A percentile compares a stretch with the other conserved stretches of the same genome.
Conservation (phyloP, 257 asterid species). For the Solanum habrochaites region DNA sequence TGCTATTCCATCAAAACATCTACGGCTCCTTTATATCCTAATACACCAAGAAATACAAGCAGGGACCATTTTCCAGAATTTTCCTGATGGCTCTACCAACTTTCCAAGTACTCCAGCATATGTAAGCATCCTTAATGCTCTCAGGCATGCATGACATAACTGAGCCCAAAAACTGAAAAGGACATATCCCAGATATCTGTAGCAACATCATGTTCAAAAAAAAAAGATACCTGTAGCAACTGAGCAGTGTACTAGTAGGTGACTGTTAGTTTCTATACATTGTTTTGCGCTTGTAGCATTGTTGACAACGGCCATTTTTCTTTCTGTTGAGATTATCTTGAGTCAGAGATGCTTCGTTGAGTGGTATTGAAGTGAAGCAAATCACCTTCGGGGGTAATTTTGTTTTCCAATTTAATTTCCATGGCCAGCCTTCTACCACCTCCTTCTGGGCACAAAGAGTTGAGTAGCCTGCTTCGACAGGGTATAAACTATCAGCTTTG, state of each 20-base stretch:
- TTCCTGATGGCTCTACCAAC: not conserved
- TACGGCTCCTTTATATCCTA: not conserved
- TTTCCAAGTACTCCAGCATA: not conserved
- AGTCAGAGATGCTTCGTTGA: not conserved
- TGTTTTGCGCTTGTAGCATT: not conserved
- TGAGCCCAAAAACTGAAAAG: not conserved
- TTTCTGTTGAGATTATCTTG: not conserved
- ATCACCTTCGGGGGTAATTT: not conserved
- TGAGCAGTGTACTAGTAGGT: not conserved
- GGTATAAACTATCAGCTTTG: not conserved
- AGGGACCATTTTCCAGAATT: not conserved
- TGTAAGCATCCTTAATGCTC: not conserved
- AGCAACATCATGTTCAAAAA: not conserved
- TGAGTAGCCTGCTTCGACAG: not conserved
- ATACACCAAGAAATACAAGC: not conserved
- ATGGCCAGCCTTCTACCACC: not conserved
- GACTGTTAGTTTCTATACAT: not conserved
- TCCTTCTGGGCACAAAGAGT: not conserved
- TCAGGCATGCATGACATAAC: not conserved
- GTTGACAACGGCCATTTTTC: not conserved
- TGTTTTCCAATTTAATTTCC: not conserved
- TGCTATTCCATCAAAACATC: not conserved
- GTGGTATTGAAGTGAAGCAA: not conserved
- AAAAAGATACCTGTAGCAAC: not conserved
- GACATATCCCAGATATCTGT: not conserved